Conservation (phyloP, 257 asterid species). For the Nicotiana noctiflora region DNA sequence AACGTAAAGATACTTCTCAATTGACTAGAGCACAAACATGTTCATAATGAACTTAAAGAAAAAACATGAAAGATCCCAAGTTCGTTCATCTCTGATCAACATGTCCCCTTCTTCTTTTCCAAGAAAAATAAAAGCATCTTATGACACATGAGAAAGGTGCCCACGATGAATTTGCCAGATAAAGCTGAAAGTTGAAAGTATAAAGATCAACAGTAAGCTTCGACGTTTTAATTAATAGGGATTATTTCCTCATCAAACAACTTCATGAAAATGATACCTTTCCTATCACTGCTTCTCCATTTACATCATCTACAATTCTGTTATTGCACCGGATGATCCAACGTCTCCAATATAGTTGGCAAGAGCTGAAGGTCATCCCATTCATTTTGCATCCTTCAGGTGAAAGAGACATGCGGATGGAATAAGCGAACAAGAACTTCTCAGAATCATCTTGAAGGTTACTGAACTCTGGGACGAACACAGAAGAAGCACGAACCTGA, state of each 20-base stretch:
- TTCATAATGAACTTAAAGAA: not conserved
- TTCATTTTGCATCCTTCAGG: constrained; percentile 65
- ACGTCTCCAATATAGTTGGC: constrained; percentile 81
- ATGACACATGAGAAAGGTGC: not conserved
- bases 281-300: constrained; percentile 91
- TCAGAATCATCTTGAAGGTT: constrained; percentile 45
- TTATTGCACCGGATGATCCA: constrained; percentile 66
- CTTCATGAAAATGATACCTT: constrained; percentile 40
- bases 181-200: not conserved
- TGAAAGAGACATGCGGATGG: constrained; percentile 72
- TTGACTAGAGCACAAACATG: not conserved
- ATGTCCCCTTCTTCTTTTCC: not conserved
- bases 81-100: not conserved
- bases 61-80: not conserved
- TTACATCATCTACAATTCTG: constrained; percentile 38
- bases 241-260: not conserved
- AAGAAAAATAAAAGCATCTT: not conserved
- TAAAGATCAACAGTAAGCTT: not conserved
- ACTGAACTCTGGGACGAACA: constrained; percentile 71
- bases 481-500: constrained; percentile 94
- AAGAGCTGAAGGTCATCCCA: constrained; percentile 53
- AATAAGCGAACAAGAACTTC: constrained; percentile 63
- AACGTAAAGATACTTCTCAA: not conserved
- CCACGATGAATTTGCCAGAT: not conserved
- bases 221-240: not conserved